Base-by-base conservation (phyloP, 495 filamentous ascomycete species). In the Daldinia concentrica region DNA sequence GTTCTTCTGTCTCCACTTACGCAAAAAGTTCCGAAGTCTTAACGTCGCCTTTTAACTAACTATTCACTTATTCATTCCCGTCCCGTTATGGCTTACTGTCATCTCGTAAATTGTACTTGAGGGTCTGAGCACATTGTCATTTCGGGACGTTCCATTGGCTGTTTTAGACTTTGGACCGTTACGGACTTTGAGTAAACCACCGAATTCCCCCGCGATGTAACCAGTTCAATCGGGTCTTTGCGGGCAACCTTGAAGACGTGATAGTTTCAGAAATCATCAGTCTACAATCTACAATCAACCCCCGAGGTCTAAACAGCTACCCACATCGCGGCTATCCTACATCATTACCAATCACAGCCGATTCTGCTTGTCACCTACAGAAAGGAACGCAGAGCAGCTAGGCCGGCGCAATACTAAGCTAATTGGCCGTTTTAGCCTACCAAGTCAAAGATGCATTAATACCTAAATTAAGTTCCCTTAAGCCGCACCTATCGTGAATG, bases 401-500 rank as follows among this genome's bases (percentile, higher is more conserved):
- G 52, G 24, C 62, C 71, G 71, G 66, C 54, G 71, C 58, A 66
- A 73, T 69, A 5, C 54, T 26, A 55, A 50, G 26, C 22, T 65
- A 69, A 65, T 66, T 65, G 71, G 66, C 62, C 52, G 62, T 39
- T 69, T 73, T 73, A 69, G 71, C 66, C 71, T 69, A 69, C 66
- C 48, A 62, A 39, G 9, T 34, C 57, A 43, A 17, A 24, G 50
- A 66, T 66, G 71, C 71, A 69, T 73, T 62, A 69, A 66, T 66
- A 73, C 66, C 66, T 73, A 58, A 66, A 63, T 73, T 69, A 69
- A 69, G 50, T 62, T 69, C 66, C 62, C 27, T 73, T 69, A 69
- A 73, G 36, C 66, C 66, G 66, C 66, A 66, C 51, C 71, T 71
- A 55, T 63, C 43, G 52, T 72, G 45, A 27, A 64, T 43, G 41